phyloP scores from a whole-genome alignment of 2,329 filamentous ascomycete genomes.

The Fusarium gaditjirri region DNA sequence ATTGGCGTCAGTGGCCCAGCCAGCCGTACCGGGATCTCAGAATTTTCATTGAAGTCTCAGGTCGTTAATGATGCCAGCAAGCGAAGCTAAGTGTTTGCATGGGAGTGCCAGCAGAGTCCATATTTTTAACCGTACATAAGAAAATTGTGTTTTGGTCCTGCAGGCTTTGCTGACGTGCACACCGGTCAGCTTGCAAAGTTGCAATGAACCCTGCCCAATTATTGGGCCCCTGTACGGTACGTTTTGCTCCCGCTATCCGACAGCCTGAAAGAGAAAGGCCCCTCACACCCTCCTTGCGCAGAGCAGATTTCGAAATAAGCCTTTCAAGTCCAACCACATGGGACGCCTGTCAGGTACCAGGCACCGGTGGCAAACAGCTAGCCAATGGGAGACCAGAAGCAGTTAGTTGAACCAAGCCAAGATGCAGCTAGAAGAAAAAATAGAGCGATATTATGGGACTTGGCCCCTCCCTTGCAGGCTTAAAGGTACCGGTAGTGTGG shows the following conservation, averaged over 20 bases:
- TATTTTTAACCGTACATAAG: neutral
- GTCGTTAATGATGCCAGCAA: slow-evolving; percentile 16
- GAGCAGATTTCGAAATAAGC: slow-evolving; percentile 42
- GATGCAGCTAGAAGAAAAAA: slow-evolving; percentile 44
- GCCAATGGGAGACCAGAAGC: slow-evolving; percentile 46
- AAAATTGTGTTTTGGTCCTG: slow-evolving; percentile 14
- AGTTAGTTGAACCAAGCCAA: slow-evolving; percentile 12
- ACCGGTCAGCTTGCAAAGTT: slow-evolving; percentile 14
- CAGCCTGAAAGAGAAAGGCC: neutral
- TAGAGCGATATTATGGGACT: slow-evolving; percentile 38
- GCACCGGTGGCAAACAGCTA: slow-evolving; percentile 43
- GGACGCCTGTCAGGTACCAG: slow-evolving; percentile 56
- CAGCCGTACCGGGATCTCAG: slow-evolving; percentile 11
- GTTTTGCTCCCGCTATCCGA: slow-evolving; percentile 14
- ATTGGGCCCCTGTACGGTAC: slow-evolving; percentile 3
- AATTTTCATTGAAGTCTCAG: slow-evolving; percentile 32
- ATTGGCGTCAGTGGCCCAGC: slow-evolving; percentile 20
- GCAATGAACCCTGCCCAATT: slow-evolving; percentile 6
- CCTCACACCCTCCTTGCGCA: slow-evolving; percentile 20
- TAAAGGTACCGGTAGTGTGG: slow-evolving; percentile 16
- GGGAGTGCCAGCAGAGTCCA: slow-evolving; percentile 5
- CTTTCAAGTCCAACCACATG: slow-evolving; percentile 55
- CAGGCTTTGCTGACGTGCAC: slow-evolving; percentile 19
- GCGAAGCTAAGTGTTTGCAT: slow-evolving; percentile 35
- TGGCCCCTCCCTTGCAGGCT: slow-evolving; percentile 16